These are phyloP conservation scores for Aotearoamyces nothofagi DNA, from an alignment of 2,329 filamentous ascomycete species.

Conservation along the genomic window DNA sequence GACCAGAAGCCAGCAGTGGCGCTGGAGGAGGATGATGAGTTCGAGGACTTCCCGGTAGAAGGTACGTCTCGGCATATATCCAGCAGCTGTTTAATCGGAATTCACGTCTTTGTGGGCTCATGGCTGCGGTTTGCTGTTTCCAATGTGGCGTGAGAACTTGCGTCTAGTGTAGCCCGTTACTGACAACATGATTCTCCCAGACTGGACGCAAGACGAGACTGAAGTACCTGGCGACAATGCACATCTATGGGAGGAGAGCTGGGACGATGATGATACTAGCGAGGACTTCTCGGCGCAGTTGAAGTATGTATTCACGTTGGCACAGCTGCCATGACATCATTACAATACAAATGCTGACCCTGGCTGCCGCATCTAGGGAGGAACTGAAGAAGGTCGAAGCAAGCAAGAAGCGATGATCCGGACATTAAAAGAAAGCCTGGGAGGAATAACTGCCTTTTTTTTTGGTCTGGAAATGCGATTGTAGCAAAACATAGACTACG, in stretches of 20 bases:
- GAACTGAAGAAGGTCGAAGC: constrained; percentile 90
- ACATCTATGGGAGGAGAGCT: constrained; percentile 98
- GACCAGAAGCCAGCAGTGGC: constrained; percentile 33
- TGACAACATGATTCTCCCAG: constrained; percentile 34
- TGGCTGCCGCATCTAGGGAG: no score
- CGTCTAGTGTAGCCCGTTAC: no score
- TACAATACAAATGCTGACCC: no score
- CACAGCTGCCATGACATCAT: no score
- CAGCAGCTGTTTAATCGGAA: no score
- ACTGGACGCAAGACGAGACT: constrained; percentile 87
- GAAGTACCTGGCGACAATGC: constrained; percentile 63
- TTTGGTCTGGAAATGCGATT: no score
- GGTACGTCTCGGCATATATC: no score
- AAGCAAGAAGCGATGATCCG: constrained; percentile 44
- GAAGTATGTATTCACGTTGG: no score
- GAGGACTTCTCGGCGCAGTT: constrained; percentile 94
- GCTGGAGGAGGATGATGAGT: constrained; percentile 95
- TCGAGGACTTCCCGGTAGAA: constrained; percentile 96
- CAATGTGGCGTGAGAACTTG: no score
- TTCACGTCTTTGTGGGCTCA: no score
- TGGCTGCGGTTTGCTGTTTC: no score
- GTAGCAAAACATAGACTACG: no score
- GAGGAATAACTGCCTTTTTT: constrained; percentile 4
- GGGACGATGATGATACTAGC: constrained; percentile 95
- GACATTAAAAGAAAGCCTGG: not conserved